Base-by-base conservation (phyloP, 2,329 filamentous ascomycete species). In the Simplicillium sp. region DNA sequence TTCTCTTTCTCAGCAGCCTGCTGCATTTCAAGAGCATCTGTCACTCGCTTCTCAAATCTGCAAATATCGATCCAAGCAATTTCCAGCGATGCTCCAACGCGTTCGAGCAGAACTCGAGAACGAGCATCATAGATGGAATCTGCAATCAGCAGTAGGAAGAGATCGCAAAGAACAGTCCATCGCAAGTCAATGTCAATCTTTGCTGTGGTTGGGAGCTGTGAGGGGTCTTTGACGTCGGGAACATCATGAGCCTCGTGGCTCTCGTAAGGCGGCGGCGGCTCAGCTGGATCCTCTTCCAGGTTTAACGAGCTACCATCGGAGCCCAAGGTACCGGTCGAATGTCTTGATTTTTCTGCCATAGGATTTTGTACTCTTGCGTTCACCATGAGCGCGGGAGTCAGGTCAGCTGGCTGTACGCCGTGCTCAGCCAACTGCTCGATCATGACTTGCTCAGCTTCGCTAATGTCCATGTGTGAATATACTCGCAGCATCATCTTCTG, bases 401-500 rank as follows among this genome's bases (percentile, higher is more conserved):
- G 68, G 58, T 98, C 92, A 35, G 71, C 68, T 1, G 92, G 83
- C 46, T 87, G 71, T 7, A 98, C 88, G 4, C 90, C 92, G 62
- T 98, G 92, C 43, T 92, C 85, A 11, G 86, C 83, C 44, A 98
- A 71, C 61, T 98, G 92, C 65, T 98, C 92, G 50, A 98, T 96
- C 92, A 98, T 98, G 59, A 98, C 71, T 67, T 98, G 92, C 62
- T 98, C 92, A 12, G 77, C 82, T 16, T 82, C 70, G 54, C 82
- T 88, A 54, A 98, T 94, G 45, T 98, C 92, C 92, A 98, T 98
- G 62, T 98, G 92, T 11, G 79, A 70, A 59, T 97, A 98, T 11
- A 98, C 61, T 17, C 90, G 80, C 45, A 96, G 80, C 89, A 98
- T 98, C 75, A 95, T 94, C 66, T 94, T 94, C 60, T 98, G 92